Percentiles rank a stretch among this genome's conserved stretches.
Evolutionary conservation across 148 eudicot genomes (phyloP).

Genomic region (Hydrangea macrophylla): DNA sequence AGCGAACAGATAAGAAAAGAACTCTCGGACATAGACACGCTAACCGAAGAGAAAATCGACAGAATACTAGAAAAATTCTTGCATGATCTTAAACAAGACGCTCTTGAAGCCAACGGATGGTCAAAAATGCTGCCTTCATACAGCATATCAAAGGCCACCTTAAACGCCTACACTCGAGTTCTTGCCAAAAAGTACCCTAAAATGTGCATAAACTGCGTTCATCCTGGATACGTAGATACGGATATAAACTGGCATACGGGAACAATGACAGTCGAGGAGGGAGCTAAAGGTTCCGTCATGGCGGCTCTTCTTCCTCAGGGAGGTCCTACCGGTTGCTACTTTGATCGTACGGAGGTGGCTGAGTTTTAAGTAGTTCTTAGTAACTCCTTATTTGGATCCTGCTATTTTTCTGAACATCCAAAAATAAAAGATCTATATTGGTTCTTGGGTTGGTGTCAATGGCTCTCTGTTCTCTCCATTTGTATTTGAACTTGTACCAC

Average conservation of each 20-base stretch:
- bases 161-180: constrained; percentile 45
- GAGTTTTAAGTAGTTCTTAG: constrained; percentile 23
- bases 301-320: constrained; percentile 37
- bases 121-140: constrained; percentile 46
- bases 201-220: constrained; percentile 46
- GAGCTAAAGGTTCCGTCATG: constrained; percentile 44
- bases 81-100: constrained; percentile 30
- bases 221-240: constrained; percentile 42
- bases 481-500: too few relatives aligned
- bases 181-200: constrained; percentile 36
- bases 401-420: too few relatives aligned
- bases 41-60: constrained; percentile 41
- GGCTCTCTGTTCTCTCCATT: too few relatives aligned
- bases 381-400: too few relatives aligned
- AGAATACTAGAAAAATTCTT: constrained; percentile 30
- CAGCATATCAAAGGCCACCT: constrained; percentile 46
- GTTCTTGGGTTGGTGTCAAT: too few relatives aligned
- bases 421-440: too few relatives aligned
- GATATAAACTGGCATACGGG: constrained; percentile 50
- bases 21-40: constrained; percentile 29
- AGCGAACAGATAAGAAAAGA: constrained; percentile 28
- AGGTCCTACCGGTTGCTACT: constrained; percentile 38
- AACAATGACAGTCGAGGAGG: constrained; percentile 37
- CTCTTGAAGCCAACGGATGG: constrained; percentile 45
- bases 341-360: constrained; percentile 35